Percentiles rank a stretch among this genome's conserved stretches.
Conservation (phyloP, 2,329 filamentous ascomycete genomes). For the Pseudogymnoascus sp. region DNA sequence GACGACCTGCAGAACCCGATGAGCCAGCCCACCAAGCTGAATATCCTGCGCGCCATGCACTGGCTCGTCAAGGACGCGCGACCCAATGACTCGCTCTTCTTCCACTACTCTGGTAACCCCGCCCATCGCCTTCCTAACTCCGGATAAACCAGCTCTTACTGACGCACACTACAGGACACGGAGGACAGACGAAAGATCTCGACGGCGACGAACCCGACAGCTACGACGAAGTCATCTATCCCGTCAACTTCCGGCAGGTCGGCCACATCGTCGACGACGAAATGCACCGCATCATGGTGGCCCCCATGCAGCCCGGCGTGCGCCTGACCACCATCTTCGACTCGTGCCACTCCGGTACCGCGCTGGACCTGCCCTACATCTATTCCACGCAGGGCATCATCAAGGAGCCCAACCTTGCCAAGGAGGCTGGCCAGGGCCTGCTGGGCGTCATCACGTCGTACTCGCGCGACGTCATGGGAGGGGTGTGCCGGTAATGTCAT, state of each 20-base stretch:
- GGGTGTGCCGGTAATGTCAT: constrained; percentile 70
- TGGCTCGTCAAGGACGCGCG: constrained; percentile 92
- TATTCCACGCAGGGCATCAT: constrained; percentile 61
- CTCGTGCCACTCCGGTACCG: constrained; percentile 60
- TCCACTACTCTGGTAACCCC: constrained; percentile 81
- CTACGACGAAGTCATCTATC: constrained; percentile 77
- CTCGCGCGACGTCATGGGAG: constrained; percentile 65
- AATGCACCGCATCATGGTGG: constrained; percentile 70
- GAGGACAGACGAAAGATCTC: constrained; percentile 71
- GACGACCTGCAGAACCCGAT: constrained; percentile 96
- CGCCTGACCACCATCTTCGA: constrained; percentile 65
- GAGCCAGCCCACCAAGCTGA: constrained; percentile 93
- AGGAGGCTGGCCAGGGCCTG: constrained; percentile 57
- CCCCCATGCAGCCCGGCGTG: constrained; percentile 69
- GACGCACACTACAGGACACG: constrained; percentile 51
- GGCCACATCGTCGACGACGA: constrained; percentile 79
- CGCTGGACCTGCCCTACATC: constrained; percentile 58
- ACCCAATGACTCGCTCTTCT: constrained; percentile 91
- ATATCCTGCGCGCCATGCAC: constrained; percentile 92
- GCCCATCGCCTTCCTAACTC: constrained; percentile 8
- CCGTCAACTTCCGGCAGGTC: constrained; percentile 69
- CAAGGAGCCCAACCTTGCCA: constrained; percentile 60
- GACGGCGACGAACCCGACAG: constrained; percentile 77
- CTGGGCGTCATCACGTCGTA: constrained; percentile 52
- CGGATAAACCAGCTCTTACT: too few relatives aligned